Base-by-base conservation (phyloP, 2,329 filamentous ascomycete species). In the Aspergillus intermedius region DNA sequence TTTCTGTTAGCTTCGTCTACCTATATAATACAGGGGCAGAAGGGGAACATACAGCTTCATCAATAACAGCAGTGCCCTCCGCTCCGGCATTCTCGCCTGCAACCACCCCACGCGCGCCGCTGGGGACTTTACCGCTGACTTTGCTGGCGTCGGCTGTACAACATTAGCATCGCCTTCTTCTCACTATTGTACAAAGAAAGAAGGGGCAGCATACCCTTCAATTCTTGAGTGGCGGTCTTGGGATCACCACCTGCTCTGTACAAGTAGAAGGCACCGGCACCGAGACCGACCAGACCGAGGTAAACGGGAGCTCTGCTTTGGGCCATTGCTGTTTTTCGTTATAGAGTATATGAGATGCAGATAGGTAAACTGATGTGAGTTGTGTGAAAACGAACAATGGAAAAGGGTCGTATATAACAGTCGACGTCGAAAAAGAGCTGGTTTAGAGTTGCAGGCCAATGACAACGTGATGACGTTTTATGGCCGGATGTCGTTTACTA, bases 241-340 rank as follows among this genome's bases (percentile, higher is more conserved):
- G 88, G 78, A 68, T 83, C 80, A 49, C 91, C 91, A 53, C 91
- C 91, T 13, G 91, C 86, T 45, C 74, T 78, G 77, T 95, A 98
- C 54, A 97, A 80, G 76, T 97, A 97, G 78, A 95, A 97, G 40
- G 87, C 89, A 50, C 83, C 74, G 55, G 83, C 86, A 60, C 80
- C 81, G 28, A 79, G 84, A 56, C 81, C 82, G 51, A 77, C 80
- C 57, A 82, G 71, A 60, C 84, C 67, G 28, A 74, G 56, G 58
- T 65, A 70, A 35, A 71, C 48, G 15, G 60, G 58, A 32, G 63
- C 58, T 48, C 67, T 63, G 52, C 54, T 67, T 54, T 68, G 68
- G 17, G 66, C 63, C 66, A 69, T 68, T 37, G 35, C 64, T 49
- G 19, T 32, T 42, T 39, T 44, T 15, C 6, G 37, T 54, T 22